Percentiles rank a stretch among this genome's conserved stretches.
Evolutionary conservation across 371 early-diverging fungal genomes (phyloP).

Genomic region (Syncephalastrum monosporum): DNA sequence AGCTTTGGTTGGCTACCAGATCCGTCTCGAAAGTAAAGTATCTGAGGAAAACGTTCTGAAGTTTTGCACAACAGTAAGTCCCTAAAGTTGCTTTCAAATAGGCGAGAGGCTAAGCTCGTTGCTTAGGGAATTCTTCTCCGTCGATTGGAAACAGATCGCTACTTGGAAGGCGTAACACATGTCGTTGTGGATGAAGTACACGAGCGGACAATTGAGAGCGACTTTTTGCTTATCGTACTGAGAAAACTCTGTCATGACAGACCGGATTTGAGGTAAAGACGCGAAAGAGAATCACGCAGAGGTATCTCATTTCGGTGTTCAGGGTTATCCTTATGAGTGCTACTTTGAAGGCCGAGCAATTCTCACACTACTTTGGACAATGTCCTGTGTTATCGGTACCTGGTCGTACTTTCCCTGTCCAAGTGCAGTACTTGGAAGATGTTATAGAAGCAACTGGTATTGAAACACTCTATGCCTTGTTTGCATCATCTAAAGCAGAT

Average conservation of each 20-base stretch:
- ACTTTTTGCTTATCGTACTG: constrained; percentile 74
- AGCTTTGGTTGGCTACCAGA: constrained; percentile 82
- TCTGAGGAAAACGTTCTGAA: constrained; percentile 60
- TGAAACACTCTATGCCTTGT: not conserved
- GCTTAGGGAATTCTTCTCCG: constrained; percentile 69
- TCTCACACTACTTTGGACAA: constrained; percentile 66
- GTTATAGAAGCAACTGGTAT: constrained; percentile 53
- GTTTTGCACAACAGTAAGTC: constrained; percentile 70
- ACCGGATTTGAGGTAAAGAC: constrained; percentile 64
- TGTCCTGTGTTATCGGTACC: constrained; percentile 74
- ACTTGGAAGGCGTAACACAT: constrained; percentile 63
- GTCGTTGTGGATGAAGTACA: constrained; percentile 89
- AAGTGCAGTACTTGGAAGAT: constrained; percentile 74
- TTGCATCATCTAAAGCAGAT: not conserved
- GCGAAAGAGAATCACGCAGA: constrained; percentile 33
- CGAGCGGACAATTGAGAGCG: constrained; percentile 82
- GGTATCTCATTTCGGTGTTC: constrained; percentile 22
- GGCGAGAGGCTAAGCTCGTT: constrained; percentile 1
- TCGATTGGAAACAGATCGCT: constrained; percentile 61
- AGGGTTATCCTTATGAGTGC: constrained; percentile 84
- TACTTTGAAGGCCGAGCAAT: constrained; percentile 67
- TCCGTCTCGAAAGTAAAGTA: constrained; percentile 69
- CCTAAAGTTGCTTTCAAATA: not conserved
- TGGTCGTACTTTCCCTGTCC: constrained; percentile 82
- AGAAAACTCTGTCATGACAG: constrained; percentile 46